Evolutionary conservation across 257 asterid species (phyloP), one percentile per base, ranked within the genome.

Genomic region (Jasminum sambac): DNA sequence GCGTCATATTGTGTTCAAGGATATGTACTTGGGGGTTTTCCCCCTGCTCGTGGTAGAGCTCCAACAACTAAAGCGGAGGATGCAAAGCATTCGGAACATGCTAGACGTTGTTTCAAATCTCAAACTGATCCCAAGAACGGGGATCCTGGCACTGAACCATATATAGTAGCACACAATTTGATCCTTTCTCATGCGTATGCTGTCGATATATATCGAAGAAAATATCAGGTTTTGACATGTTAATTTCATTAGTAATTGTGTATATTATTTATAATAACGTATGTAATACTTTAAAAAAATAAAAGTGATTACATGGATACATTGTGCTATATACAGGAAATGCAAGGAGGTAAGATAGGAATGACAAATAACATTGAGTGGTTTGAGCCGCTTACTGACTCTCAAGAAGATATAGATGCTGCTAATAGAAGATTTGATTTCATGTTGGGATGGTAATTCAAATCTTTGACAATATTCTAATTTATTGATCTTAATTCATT

Each of bases 41-140:
- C 85, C 0, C 85, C 85, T 0, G 71, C 64, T 12, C 26, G 71
- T 3, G 77, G 81, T 11, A 21, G 58, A 43, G 3, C 40, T 11
- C 21, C 36, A 30, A 30, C 36, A 30, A 30, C 36, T 30, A 30
- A 30, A 30, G 36, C 36, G 4, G 36, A 30, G 36, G 36, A 1
- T 30, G 36, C 36, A 30, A 30, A 30, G 36, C 4, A 30, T 30
- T 30, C 36, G 1, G 36, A 1, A 30, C 36, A 1, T 30, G 4
- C 4, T 30, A 52, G 61, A 52, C 0, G 26, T 8, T 5, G 6
- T 1, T 16, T 5, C 2, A 46, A 9, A 17, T 6, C 1, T 52
- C 12, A 2, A 1, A 17, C 17, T 17, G 13, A 2, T 17, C 5
- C 5, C 26, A 52, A n/a, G 26, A 8, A 10, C 5, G 74, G 74